phyloP scores from a whole-genome alignment of 2,329 filamentous ascomycete species.

The Paradendryphiella salina region DNA sequence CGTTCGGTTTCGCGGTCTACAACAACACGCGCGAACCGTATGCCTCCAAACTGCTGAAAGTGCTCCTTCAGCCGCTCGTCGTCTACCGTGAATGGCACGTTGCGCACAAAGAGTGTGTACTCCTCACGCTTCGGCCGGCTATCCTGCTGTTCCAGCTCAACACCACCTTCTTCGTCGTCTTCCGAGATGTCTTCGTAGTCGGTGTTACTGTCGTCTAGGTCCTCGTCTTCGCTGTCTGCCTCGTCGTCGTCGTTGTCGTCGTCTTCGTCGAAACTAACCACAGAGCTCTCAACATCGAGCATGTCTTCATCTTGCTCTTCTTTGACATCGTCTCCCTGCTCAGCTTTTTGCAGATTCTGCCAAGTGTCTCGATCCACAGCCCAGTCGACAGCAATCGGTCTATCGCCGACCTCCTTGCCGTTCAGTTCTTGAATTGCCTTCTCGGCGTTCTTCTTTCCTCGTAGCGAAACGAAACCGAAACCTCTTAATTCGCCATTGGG shows the following conservation, averaged over 20 bases:
- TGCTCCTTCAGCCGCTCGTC: slow-evolving; percentile 83
- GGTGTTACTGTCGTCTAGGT: slow-evolving; percentile 47
- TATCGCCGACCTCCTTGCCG: slow-evolving; percentile 85
- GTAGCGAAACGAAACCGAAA: slow-evolving; percentile 89
- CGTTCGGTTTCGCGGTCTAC: slow-evolving; percentile 83
- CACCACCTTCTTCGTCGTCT: slow-evolving; percentile 48
- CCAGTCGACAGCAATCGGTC: slow-evolving; percentile 92
- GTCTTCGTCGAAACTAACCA: slow-evolving; percentile 46
- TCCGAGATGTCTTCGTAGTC: slow-evolving; percentile 46
- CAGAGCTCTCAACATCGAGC: slow-evolving; percentile 44
- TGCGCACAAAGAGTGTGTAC: slow-evolving; percentile 87
- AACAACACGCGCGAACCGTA: slow-evolving; percentile 90
- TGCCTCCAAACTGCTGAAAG: slow-evolving; percentile 83
- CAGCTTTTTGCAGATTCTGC: slow-evolving; percentile 61
- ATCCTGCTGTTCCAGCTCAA: slow-evolving; percentile 31
- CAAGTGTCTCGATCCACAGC: slow-evolving; percentile 89
- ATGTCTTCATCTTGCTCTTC: slow-evolving; percentile 48
- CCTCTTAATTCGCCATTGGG: slow-evolving; percentile 71
- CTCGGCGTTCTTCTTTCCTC: slow-evolving; percentile 88
- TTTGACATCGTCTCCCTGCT: slow-evolving; percentile 44
- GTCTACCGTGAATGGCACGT: slow-evolving; percentile 84
- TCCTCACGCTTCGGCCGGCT: slow-evolving; percentile 60
- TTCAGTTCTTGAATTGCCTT: slow-evolving; percentile 83
- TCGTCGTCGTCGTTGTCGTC: slow-evolving; percentile 45
- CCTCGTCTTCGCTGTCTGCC: slow-evolving; percentile 38